Evolutionary conservation across 495 filamentous ascomycete genomes (phyloP).

Genomic region (Penicillium verhagenii): DNA sequence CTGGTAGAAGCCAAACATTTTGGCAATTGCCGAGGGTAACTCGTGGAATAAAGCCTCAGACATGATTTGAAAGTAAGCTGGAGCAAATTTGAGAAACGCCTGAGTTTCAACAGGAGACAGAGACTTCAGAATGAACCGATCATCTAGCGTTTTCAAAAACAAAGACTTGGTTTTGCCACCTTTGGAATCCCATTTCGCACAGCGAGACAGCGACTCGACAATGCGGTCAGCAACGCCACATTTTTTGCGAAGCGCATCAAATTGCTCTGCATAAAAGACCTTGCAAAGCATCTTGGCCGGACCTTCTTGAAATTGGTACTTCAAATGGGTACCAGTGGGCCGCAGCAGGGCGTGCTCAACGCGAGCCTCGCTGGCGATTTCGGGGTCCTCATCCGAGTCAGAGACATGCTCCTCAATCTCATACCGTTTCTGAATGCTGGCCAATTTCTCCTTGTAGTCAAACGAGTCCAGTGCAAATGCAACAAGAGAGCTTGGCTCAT

Average conservation of each 20-base stretch:
- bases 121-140: slow-evolving; percentile 88
- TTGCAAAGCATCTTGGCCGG: slow-evolving; percentile 94
- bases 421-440: slow-evolving; percentile 62
- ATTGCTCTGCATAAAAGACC: slow-evolving; percentile 96
- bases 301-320: slow-evolving; percentile 90
- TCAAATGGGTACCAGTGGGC: slow-evolving; percentile 83
- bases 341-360: slow-evolving; percentile 77
- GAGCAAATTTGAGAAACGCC: slow-evolving; percentile 91
- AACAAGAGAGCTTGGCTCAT: slow-evolving; percentile 94
- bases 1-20: slow-evolving; percentile 99
- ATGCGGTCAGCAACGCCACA: slow-evolving; percentile 92
- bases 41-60: slow-evolving; percentile 94
- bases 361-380: slow-evolving; percentile 50
- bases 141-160: slow-evolving; percentile 96
- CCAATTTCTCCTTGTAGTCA: slow-evolving; percentile 80
- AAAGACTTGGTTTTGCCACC: slow-evolving; percentile 97
- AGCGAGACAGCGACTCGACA: slow-evolving; percentile 90
- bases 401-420: slow-evolving; percentile 31
- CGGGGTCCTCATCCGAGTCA: slow-evolving; percentile 20
- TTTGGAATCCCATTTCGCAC: slow-evolving; percentile 97
- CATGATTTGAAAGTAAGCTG: slow-evolving; percentile 97
- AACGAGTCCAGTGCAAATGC: slow-evolving; percentile 84
- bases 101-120: slow-evolving; percentile 86
- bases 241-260: slow-evolving; percentile 89
- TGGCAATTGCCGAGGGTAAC: slow-evolving; percentile 93